Base-by-base conservation (phyloP, 2,329 filamentous ascomycete species). In the Coniochaeta hoffmannii region DNA sequence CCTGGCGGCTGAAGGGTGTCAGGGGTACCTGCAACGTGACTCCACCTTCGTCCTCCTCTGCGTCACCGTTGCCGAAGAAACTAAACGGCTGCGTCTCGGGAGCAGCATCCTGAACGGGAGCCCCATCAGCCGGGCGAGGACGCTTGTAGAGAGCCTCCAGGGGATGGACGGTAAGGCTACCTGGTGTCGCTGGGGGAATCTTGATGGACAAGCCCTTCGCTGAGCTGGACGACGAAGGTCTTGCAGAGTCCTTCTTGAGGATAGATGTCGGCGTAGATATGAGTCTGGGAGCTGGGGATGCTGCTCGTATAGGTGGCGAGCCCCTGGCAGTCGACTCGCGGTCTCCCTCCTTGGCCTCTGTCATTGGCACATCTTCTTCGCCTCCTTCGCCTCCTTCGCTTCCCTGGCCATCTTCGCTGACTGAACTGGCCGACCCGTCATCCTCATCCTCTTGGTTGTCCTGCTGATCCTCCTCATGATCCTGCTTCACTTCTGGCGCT, bases 141-240 rank as follows among this genome's bases (percentile, higher is more conserved):
- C 83, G 83, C 73, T 97, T 97, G 78, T 95, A 99, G 2, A 97
- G 80, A 0, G 90, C 90, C 74, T 97, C 92, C 1, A 97, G 79
- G 0, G 94, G 93, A 62, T 97, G 93, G 0, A 96, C 75, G 59
- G 80, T 75, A 53, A 69, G 61, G 3, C 67, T 59, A n/a, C 71
- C 68, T 0, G 79, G 73, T 6, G 75, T 75, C 54, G 70, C 58
- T 19, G 76, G 72, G 15, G 78, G 78, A 55, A 82, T 81, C 62
- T 77, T 78, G 67, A 85, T 81, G 26, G 75, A 78, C 44, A 86
- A 69, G 62, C 72, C 76, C 57, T 70, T 74, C 32, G 73, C 65
- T 11, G 79, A 81, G 50, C 75, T 68, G 3, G 80, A 77, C 1
- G 80, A 82, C 58, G 74, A 75, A 24, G 78, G 77, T 28, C 75